Evolutionary conservation across 2,329 filamentous ascomycete genomes (phyloP).

Genomic region (Gliomastix tumulicola): DNA sequence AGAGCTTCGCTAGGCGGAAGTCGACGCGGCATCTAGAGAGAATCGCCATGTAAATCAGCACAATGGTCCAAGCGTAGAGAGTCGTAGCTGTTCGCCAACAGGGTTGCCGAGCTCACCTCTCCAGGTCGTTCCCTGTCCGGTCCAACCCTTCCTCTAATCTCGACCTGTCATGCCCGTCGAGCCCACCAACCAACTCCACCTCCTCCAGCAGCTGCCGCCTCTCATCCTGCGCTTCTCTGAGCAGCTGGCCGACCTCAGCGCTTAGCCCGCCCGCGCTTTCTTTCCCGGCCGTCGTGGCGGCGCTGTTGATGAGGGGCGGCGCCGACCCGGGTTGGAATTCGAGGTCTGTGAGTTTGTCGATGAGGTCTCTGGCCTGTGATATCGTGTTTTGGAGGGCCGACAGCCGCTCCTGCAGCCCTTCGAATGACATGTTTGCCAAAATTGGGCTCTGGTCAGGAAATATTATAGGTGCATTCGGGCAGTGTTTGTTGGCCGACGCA

Average conservation of each 20-base stretch:
- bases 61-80: too few relatives aligned
- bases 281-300: conserved; percentile 31
- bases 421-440: conserved; percentile 40
- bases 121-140: conserved; percentile 63
- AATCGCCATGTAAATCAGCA: too few relatives aligned
- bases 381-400: conserved; percentile 54
- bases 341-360: conserved; percentile 50
- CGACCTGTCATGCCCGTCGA: conserved; percentile 49
- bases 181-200: conserved; percentile 58
- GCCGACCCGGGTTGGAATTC: conserved; percentile 52
- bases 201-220: conserved; percentile 76
- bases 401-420: conserved; percentile 56
- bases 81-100: too few relatives aligned
- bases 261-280: conserved; percentile 61
- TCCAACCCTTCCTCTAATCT: conserved; percentile 60
- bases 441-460: too few relatives aligned
- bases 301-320: conserved; percentile 34
- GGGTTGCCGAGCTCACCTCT: conserved; percentile 40
- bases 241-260: conserved; percentile 69
- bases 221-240: conserved; percentile 77
- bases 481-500: too few relatives aligned
- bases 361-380: conserved; percentile 49
- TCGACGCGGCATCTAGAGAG: conserved; percentile 45
- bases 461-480: too few relatives aligned
- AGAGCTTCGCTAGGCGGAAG: conserved; percentile 77